Percentiles rank a stretch among this genome's conserved stretches.
phyloP scores from a whole-genome alignment of 1,139 yeast species.

The Geotrichum reessii region DNA sequence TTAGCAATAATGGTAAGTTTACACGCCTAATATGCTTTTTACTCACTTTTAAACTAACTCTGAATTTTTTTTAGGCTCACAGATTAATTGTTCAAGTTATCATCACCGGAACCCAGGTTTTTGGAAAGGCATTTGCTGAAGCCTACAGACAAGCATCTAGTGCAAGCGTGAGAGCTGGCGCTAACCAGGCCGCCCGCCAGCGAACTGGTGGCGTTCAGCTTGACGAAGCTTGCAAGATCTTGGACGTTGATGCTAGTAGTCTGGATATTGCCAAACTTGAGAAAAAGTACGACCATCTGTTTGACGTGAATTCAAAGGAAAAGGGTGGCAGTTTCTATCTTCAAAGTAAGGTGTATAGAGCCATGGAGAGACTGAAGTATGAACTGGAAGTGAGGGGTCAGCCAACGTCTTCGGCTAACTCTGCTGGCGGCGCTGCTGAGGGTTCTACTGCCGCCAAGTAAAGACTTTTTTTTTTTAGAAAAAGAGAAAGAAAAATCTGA shows the following conservation, averaged over 20 bases:
- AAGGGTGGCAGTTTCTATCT: constrained; percentile 91
- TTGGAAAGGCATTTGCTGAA: constrained; percentile 93
- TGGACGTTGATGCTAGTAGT: constrained; percentile 56
- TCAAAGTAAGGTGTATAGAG: constrained; percentile 86
- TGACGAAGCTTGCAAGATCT: constrained; percentile 87
- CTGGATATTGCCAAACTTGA: constrained; percentile 53
- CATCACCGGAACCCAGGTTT: constrained; percentile 91
- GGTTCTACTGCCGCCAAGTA: constrained; percentile 7
- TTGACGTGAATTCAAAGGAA: constrained; percentile 84
- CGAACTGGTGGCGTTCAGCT: constrained; percentile 74
- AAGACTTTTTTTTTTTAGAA: too few relatives aligned
- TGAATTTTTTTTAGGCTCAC: constrained; percentile 56
- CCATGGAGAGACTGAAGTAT: constrained; percentile 58
- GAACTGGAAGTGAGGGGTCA: constrained; percentile 38
- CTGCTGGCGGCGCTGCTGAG: constrained; percentile 3
- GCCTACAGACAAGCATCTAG: constrained; percentile 96
- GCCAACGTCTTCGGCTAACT: constrained; percentile 1
- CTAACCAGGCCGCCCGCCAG: constrained; percentile 53
- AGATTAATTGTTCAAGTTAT: constrained; percentile 83
- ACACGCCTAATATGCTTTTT: background rate
- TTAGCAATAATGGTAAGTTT: background rate
- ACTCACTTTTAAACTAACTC: background rate
- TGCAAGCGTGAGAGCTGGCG: constrained; percentile 65
- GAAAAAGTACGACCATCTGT: constrained; percentile 73
- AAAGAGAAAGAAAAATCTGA: background rate